Evolutionary conservation across 2,329 filamentous ascomycete species (phyloP), one percentile per base, ranked within the genome.

Genomic region (Xylariaceae sp.): DNA sequence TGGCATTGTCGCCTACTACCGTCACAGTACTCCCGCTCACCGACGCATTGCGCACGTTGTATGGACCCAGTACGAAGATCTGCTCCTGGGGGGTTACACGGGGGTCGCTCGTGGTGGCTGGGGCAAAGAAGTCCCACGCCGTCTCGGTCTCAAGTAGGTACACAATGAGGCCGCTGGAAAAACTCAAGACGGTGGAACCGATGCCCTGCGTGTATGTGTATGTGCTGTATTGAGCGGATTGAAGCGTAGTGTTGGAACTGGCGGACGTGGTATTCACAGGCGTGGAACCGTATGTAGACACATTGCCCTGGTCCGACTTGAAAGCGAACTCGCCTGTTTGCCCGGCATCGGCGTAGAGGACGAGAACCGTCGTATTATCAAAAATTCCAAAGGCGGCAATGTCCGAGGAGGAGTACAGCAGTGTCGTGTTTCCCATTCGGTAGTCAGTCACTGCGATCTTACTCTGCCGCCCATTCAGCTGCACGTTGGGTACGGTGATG

Each of bases 311-410:
- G 19, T 17, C 19, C n/a, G 4, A 10, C n/a, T 32, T 32, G 30
- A 32, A 32, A 8, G 30, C 30, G 16, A 32, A 32, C 15, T 32
- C 30, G 6, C 30, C 30, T 12, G 7, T 23, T 21, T 32, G 30
- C 8, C 30, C 30, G 13, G n/a, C 30, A 9, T 32, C 13, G 9
- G 18, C 17, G 24, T 32, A 32, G 5, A 32, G n/a, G 11, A 32
- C 30, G 6, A 32, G 14, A 19, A 32, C 30, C 11, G 18, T 13
- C 3, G 18, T 19, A n/a, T n/a, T n/a, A 9, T 32, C 30, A 16
- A 32, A 32, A 3, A 23, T 10, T 4, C 30, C 30, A 19, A n/a
- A 23, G 13, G 15, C 12, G 7, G 19, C 18, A 11, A 32, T 24
- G 21, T 32, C 30, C 12, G 30, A 23, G 19, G 18, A 23, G 10